Evolutionary conservation across 1,284 basidiomycete species (phyloP).

Genomic region (Cutaneotrichosporon sp.): DNA sequence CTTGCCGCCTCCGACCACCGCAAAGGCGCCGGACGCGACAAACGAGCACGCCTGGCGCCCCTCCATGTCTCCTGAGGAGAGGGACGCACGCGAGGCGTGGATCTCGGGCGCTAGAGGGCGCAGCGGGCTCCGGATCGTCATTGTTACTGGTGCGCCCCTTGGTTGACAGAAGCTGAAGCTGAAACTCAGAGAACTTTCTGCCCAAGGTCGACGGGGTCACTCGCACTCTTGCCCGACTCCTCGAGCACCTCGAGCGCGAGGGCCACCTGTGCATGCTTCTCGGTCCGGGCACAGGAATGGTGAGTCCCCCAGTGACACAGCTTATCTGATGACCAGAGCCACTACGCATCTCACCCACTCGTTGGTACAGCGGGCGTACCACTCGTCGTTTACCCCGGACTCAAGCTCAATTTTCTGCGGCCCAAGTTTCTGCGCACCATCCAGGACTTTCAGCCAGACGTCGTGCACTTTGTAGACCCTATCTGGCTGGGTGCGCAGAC

Average conservation of each 20-base stretch:
- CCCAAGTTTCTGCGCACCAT: constrained; percentile 58
- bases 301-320: constrained; percentile 25
- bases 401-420: constrained; percentile 62
- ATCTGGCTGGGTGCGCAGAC: constrained; percentile 60
- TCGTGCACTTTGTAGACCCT: constrained; percentile 59
- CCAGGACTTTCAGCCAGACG: constrained; percentile 57
- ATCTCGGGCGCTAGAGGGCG: constrained; percentile 36
- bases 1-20: constrained; percentile 1
- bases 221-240: constrained; percentile 58
- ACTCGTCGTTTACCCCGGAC: constrained; percentile 58
- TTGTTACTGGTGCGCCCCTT: constrained; percentile 44
- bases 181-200: constrained; percentile 57
- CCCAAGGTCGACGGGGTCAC: constrained; percentile 62
- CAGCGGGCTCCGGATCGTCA: constrained; percentile 47
- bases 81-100: constrained; percentile 40
- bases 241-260: constrained; percentile 59
- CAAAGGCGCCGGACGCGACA: neutral
- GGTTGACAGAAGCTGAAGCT: neutral
- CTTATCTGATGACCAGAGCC: constrained; percentile 35
- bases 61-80: constrained; percentile 37
- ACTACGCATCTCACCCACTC: constrained; percentile 59
- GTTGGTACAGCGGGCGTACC: constrained; percentile 61
- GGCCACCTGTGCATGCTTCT: constrained; percentile 60
- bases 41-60: constrained; percentile 34
- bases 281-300: constrained; percentile 58